Evolutionary conservation across 805 yeast genomes (phyloP), one percentile per base, ranked within the genome.

Genomic region (Candida railenensis): DNA sequence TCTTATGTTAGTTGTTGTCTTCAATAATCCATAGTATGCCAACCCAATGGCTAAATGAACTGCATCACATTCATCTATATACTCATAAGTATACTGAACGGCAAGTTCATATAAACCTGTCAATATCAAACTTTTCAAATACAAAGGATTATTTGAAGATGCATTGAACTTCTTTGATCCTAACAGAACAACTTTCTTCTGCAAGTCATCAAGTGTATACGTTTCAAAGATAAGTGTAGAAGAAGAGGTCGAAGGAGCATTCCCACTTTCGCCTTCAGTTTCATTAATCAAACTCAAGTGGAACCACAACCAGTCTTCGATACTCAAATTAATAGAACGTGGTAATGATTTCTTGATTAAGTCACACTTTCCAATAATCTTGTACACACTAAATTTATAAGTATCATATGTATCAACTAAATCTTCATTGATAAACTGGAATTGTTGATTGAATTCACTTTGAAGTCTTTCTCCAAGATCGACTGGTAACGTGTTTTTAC

Each of bases 261-360:
- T 53, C n/a, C 15, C 28, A 20, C 22, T 15, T 7, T 16, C 22
- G 11, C 30, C 30, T 25, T 25, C 30, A 45, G 53, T 53, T 56
- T 88, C 92, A 46, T 83, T 80, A 14, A 87, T 81, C 22, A 92
- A 74, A 65, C 82, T 77, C 47, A 94, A 75, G 65, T 94, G 97
- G 61, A 87, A 81, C 99, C 99, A 92, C 42, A 92, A 65, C 98
- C 98, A 92, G 67, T 92, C 98, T 65, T 92, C 98, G 41, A 91
- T 80, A 48, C 95, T 87, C 33, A 82, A 67, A 34, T 86, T 78
- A 25, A 92, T 80, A 34, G 79, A 71, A n/a, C 82, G 63, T 33
- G 95, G 82, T 55, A 91, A 69, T 51, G 79, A 70, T 64, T 82
- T 82, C 64, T 83, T 75, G 41, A 86, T 72, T 59, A 85, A 60